Base-by-base conservation (phyloP, 2,329 filamentous ascomycete genomes). In the Hymenoscyphus infarciens region DNA sequence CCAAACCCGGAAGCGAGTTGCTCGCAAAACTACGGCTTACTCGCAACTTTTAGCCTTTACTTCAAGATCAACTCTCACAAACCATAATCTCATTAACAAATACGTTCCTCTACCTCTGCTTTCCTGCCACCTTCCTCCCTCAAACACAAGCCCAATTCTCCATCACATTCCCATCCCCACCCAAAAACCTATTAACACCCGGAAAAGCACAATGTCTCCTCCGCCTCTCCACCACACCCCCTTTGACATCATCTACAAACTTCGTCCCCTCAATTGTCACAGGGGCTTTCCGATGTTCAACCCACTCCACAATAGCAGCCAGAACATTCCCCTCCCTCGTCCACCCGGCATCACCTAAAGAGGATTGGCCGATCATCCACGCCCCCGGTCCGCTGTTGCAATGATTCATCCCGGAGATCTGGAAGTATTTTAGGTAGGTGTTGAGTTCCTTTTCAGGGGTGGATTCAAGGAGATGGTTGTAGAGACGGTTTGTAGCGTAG, bases 321-420 rank as follows among this genome's bases (percentile, higher is more conserved):
- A 83, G 69, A 0, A 81, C 74, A 31, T 83, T 83, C 19, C 57
- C 49, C 39, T 65, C 29, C 10, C 7, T 35, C 29, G 56, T 15
- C 45, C 52, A 13, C 1, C 52, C 49, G 15, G 39, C n/a, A 33
- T 45, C 60, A 16, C 57, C 64, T 2, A 56, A n/a, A 42, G 62
- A 60, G 16, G 25, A 39, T 55, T 76, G 74, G 3, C 74, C 73
- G 13, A 75, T 66, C 72, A 67, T 66, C 63, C 73, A 75, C 1
- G 81, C 81, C 0, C 82, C 81, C 0, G 73, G 75, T 15, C 83
- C 83, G 3, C 76, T 75, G 29, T 65, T 69, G 68, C 82, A 85
- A 70, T 85, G 83, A 4, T 70, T 73, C 74, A 83, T 81, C 6
- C 82, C 83, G 62, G 71, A 80, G 70, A 80, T 80, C 35, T 77